Percentiles rank a stretch among this genome's conserved stretches.
phyloP scores from a whole-genome alignment of 116 monocot genomes.

The Cymodocea nodosa region DNA sequence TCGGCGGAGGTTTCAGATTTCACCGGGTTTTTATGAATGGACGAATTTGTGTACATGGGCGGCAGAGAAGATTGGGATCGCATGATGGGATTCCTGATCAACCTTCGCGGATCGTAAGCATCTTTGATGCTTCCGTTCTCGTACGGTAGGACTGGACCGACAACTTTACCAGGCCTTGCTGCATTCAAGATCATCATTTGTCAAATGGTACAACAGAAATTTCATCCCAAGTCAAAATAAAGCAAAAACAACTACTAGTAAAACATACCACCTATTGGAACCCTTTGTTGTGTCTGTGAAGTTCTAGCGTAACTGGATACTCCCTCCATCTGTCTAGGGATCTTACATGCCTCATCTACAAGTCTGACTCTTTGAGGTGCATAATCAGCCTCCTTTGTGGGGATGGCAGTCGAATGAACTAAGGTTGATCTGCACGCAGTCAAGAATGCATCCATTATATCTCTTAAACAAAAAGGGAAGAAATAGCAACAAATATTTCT shows the following conservation, averaged over 20 bases:
- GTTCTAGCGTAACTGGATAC: constrained; percentile 16
- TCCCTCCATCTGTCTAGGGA: constrained; percentile 20
- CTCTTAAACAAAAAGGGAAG: not conserved
- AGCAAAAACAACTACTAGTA: not conserved
- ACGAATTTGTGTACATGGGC: constrained; percentile 17
- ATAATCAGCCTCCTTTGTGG: constrained; percentile 32
- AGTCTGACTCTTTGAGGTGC: constrained; percentile 22
- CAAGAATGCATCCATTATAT: not conserved
- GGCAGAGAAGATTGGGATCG: constrained; percentile 31
- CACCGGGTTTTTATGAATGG: constrained; percentile 19
- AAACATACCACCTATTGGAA: constrained; percentile 40
- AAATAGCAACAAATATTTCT: not conserved
- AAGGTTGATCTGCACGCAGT: constrained; percentile 47
- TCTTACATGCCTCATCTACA: constrained; percentile 23
- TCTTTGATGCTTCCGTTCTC: constrained; percentile 49
- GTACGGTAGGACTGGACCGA: constrained; percentile 47
- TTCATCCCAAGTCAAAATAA: not conserved
- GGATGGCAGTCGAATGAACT: constrained; percentile 53
- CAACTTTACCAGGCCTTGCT: constrained; percentile 67
- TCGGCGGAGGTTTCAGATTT: constrained; percentile 28
- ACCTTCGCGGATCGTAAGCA: constrained; percentile 52
- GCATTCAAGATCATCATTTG: constrained; percentile 1
- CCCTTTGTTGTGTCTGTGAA: constrained; percentile 32
- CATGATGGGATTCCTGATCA: constrained; percentile 34
- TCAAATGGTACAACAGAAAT: not conserved